phyloP scores from a whole-genome alignment of 306 rosid species.

The Vicia villosa region DNA sequence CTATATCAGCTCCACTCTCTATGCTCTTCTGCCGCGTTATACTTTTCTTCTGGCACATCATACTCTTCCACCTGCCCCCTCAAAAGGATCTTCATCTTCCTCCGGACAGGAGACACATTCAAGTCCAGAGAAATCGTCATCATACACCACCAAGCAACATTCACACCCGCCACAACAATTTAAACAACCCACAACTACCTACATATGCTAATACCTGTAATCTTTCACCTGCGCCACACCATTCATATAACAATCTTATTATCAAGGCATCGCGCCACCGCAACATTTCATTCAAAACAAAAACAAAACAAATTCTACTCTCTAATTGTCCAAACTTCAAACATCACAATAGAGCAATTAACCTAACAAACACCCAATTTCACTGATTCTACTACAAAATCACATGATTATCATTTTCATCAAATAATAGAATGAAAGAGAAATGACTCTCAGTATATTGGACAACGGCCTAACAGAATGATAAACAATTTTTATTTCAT shows the following conservation, averaged over 20 bases:
- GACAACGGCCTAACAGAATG: too few species aligned
- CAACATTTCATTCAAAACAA: neutral
- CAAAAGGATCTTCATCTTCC: conserved; percentile 82
- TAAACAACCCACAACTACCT: conserved; percentile 33
- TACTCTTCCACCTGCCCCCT: conserved; percentile 59
- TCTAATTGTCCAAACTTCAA: conserved; percentile 9
- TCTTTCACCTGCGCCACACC: conserved; percentile 44
- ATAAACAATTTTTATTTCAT: too few species aligned
- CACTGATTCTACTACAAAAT: neutral
- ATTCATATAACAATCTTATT: conserved; percentile 22
- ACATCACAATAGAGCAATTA: conserved; percentile 8
- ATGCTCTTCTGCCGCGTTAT: conserved; percentile 60
- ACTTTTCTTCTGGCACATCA: conserved; percentile 56
- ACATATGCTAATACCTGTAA: neutral
- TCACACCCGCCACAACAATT: conserved; percentile 45
- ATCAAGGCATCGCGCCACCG: conserved; percentile 21
- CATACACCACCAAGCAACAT: conserved; percentile 49
- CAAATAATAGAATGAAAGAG: too few species aligned
- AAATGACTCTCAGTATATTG: too few species aligned
- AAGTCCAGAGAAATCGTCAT: conserved; percentile 89
- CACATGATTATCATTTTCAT: conserved; percentile 8
- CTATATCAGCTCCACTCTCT: conserved; percentile 73
- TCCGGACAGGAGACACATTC: conserved; percentile 91
- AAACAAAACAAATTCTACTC: neutral
- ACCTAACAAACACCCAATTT: conserved; percentile 20